Conservation (phyloP, 192 early-diverging fungal genomes). For the Coemansia sp. region DNA sequence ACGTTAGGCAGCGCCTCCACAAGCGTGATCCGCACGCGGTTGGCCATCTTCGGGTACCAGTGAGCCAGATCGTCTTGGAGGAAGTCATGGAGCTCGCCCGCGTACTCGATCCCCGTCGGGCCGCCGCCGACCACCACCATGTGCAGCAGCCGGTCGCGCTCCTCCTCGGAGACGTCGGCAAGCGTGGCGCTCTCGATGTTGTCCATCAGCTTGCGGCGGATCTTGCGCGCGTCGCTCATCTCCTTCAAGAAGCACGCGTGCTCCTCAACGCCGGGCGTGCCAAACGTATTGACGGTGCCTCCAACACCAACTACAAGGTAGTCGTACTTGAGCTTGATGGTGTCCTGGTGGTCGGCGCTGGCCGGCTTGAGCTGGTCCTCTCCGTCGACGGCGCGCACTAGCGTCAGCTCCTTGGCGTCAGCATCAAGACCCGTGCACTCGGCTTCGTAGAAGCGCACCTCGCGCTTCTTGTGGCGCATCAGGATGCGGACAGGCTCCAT, state of each 20-base stretch:
- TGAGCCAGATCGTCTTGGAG: conserved; percentile 77
- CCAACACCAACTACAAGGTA: conserved; percentile 83
- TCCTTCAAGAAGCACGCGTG: conserved; percentile 87
- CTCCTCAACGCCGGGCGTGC: conserved; percentile 85
- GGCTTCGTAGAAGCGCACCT: conserved; percentile 86
- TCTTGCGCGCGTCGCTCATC: conserved; percentile 79
- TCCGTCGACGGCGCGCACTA: conserved; percentile 68
- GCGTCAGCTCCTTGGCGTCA: conserved; percentile 73
- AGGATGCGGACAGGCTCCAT: conserved; percentile 87
- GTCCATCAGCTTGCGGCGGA: conserved; percentile 75
- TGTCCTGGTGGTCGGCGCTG: conserved; percentile 27
- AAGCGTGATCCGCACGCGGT: conserved; percentile 65
- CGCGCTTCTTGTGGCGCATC: conserved; percentile 83
- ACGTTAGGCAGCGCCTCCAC: conserved; percentile 85
- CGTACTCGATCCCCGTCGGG: conserved; percentile 79
- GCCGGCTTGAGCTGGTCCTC: conserved; percentile 60
- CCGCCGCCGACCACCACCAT: conserved; percentile 90
- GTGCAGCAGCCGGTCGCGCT: conserved; percentile 70
- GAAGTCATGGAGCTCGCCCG: conserved; percentile 80
- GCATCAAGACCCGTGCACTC: conserved; percentile 89
- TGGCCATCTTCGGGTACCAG: conserved; percentile 73
- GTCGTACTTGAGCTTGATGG: conserved; percentile 66
- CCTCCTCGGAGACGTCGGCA: conserved; percentile 63
- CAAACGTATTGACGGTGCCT: conserved; percentile 83
- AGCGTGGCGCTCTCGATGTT: conserved; percentile 78